Percentiles rank a stretch among this genome's conserved stretches.
These are phyloP conservation scores for Wickerhamomyces queroliae DNA, from an alignment of 805 yeast genomes.

Conservation along the genomic window DNA sequence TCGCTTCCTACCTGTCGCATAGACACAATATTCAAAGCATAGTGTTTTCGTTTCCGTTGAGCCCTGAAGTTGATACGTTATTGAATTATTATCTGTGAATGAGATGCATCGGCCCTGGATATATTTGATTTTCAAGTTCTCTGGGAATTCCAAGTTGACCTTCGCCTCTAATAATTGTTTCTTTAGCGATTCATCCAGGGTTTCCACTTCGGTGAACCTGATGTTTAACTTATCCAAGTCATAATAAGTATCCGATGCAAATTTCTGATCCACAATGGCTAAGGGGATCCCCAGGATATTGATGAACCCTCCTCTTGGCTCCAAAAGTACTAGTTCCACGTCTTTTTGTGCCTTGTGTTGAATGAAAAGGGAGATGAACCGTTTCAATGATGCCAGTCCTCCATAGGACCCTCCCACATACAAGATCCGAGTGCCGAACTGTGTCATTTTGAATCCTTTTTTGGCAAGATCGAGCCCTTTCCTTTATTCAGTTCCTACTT, in stretches of 20 bases:
- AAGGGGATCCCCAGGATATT: slow-evolving; percentile 35
- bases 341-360: slow-evolving; percentile 4
- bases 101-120: slow-evolving; percentile 19
- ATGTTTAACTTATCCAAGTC: slow-evolving; percentile 22
- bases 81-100: slow-evolving; percentile 16
- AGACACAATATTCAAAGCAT: slow-evolving; percentile 40
- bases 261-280: slow-evolving; percentile 29
- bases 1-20: slow-evolving; percentile 45
- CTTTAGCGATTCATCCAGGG: slow-evolving; percentile 26
- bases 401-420: slow-evolving; percentile 32
- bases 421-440: slow-evolving; percentile 12
- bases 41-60: slow-evolving; percentile 19
- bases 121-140: slow-evolving; percentile 12
- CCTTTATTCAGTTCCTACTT: too few relatives aligned
- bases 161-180: slow-evolving; percentile 3
- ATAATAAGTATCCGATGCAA: slow-evolving; percentile 28
- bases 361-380: slow-evolving; percentile 12
- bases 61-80: slow-evolving; percentile 13
- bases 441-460: too few relatives aligned
- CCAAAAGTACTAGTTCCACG: slow-evolving; percentile 28
- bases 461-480: too few relatives aligned
- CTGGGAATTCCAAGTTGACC: slow-evolving; percentile 8
- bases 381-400: slow-evolving; percentile 27
- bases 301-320: slow-evolving; percentile 35
- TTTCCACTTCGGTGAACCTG: slow-evolving; percentile 26